Base-by-base conservation (phyloP, 768 basidiomycete species). In the Tricholoma terreum region DNA sequence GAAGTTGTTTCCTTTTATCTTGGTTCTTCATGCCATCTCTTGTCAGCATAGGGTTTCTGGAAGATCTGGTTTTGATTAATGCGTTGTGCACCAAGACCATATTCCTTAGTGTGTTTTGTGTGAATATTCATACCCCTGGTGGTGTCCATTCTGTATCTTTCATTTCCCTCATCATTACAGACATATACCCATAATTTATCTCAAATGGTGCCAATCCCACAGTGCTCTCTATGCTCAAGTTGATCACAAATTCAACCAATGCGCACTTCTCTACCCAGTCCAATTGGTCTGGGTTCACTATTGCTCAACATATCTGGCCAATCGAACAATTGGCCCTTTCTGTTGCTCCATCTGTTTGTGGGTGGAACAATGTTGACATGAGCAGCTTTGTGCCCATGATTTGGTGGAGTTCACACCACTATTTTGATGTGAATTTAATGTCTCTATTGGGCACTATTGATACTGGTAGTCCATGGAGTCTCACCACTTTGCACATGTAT, bases 391-490 rank as follows among this genome's bases (percentile, higher is more conserved):
- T 58, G 4, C 69, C 66, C 1, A 68, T 58, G 1, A 61, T 34
- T 9, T 24, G 24, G 31, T 61, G 49, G 4, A 73, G 56, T 1
- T 52, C 46, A 19, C 30, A 34, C 72, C 74, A 75, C 56, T 73
- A 72, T 15, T 21, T n/a, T 0, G 51, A 54, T 9, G 38, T 31
- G 30, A 58, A 58, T 19, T 38, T 17, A 24, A 65, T 59, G 35
- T 71, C 70, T 7, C 69, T 56, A 49, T 75, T 71, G 2, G 49
- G 62, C 0, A 74, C 61, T 21, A 75, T 66, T 14, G 46, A 14
- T 22, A 6, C 27, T 24, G 46, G 46, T 49, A 49, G 12, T 17
- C 46, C 46, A 49, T 49, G 46, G 21, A 27, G 24, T 27, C 24
- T 27, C 24, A 27, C 24, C 24, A 27, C 24, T 27, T 27, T 6